Base-by-base conservation (phyloP, 345 rosid genomes). In the Aquilaria malaccensis region DNA sequence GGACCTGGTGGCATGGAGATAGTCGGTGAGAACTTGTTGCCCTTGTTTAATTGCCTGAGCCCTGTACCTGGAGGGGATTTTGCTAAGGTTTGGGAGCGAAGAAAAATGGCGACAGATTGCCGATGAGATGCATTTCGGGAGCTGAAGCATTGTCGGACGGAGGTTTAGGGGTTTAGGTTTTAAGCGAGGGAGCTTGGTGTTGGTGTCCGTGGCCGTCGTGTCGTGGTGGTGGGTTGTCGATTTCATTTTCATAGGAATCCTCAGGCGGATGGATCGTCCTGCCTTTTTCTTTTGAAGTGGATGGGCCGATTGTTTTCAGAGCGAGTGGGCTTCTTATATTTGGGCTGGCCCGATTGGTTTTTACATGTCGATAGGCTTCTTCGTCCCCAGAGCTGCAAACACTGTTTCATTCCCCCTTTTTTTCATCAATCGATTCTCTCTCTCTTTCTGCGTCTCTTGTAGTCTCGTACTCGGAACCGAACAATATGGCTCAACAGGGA, bases 11-110 rank as follows among this genome's bases (percentile, higher is more conserved):
- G 60, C 10, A 62, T 75, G 76, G 61, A 87, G 85, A 64, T 85
- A 87, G 4, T 87, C 91, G 2, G 81, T 78, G 43, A 87, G 66
- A 11, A 80, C 87, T 62, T 80, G 70, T 50, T 78, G 84, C 0
- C 89, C 87, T 66, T 78, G 66, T 55, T 31, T 37, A 68, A 85
- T 74, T 11, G 81, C 89, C 33, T 61, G 64, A 15, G 82, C 70
- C 55, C 63, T 73, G 77, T 81, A 77, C 58, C 72, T 83, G 1
- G 68, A 31, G 15, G 72, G 80, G 22, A 74, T 66, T 60, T 76
- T 71, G 57, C 45, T 59, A 33, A 57, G 74, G 43, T 60, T 75
- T 32, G 72, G 49, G 13, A 30, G 63, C 33, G 55, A 14, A 33
- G 69, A 33, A 37, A 78, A 48, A 50, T 65, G 67, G 59, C 63